phyloP scores from a whole-genome alignment of 139 green algal genomes.

The Coelastrella sp. region DNA sequence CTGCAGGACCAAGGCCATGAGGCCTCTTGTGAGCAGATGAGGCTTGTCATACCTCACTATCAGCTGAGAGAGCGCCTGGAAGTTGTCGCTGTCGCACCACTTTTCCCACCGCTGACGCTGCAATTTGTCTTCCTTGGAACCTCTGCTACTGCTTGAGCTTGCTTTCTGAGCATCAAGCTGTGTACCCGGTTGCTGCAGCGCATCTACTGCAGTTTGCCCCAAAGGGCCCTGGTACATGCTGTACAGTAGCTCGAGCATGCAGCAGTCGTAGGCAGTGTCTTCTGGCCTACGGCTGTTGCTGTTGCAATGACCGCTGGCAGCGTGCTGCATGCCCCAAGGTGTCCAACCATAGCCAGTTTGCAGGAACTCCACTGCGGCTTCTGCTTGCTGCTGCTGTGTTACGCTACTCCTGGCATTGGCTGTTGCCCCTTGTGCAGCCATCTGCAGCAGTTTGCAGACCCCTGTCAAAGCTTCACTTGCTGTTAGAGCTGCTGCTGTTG shows the following conservation, averaged over 20 bases:
- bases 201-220: not conserved
- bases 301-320: conserved; percentile 4
- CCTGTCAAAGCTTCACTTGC: not conserved
- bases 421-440: not conserved
- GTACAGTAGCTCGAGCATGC: conserved; percentile 14
- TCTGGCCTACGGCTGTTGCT: conserved; percentile 16
- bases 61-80: not conserved
- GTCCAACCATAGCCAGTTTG: conserved; percentile 19
- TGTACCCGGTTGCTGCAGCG: not conserved
- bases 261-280: conserved; percentile 11
- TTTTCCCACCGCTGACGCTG: conserved; percentile 26
- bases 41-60: conserved; percentile 12
- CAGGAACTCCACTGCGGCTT: not conserved
- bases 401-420: not conserved
- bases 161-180: not conserved
- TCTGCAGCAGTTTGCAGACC: conserved; percentile 13
- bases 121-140: not conserved
- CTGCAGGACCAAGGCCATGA: not conserved
- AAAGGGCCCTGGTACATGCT: not conserved
- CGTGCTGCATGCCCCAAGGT: not conserved
- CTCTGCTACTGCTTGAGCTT: not conserved
- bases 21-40: conserved; percentile 1
- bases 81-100: not conserved
- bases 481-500: not conserved
- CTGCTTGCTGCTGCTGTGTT: not conserved